A percentile compares a stretch with the other conserved stretches of the same genome.
phyloP scores from a whole-genome alignment of 139 green algal genomes.

The Zygnema circumcarinatum region DNA sequence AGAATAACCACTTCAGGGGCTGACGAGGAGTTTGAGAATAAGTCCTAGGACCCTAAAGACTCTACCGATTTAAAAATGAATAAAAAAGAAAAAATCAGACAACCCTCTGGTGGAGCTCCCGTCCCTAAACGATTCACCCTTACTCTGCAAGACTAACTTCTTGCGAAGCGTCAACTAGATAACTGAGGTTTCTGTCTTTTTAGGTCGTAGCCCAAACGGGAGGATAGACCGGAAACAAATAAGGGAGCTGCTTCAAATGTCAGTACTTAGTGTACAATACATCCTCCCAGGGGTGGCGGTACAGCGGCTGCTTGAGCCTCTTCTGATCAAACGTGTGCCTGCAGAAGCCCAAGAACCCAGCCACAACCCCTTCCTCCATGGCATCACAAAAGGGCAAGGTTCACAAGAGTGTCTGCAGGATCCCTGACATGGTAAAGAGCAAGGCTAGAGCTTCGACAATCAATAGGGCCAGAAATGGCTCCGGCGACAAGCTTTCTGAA shows the following conservation, averaged over 20 bases:
- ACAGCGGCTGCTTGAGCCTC: constrained; percentile 87
- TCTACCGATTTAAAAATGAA: too few relatives aligned
- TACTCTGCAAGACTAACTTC: background rate
- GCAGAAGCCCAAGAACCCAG: constrained; percentile 53
- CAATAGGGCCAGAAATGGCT: background rate
- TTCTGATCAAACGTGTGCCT: constrained; percentile 92
- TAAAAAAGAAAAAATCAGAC: too few relatives aligned
- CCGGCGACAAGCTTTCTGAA: background rate
- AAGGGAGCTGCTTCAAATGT: too few relatives aligned
- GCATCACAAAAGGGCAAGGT: constrained; percentile 35
- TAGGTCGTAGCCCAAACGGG: background rate
- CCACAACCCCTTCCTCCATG: constrained; percentile 19
- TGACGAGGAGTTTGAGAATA: too few relatives aligned
- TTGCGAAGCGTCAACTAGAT: background rate
- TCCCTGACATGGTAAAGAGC: background rate
- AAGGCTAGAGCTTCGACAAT: background rate
- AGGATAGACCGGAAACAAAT: background rate
- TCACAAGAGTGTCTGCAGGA: background rate
- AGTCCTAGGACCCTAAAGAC: too few relatives aligned
- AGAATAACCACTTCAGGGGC: too few relatives aligned
- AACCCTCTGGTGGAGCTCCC: too few relatives aligned
- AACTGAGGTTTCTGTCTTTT: background rate
- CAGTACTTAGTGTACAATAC: constrained; percentile 64
- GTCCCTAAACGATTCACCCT: background rate
- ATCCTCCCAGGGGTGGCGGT: constrained; percentile 81